Base-by-base conservation (phyloP, 495 filamentous ascomycete species). In the Aspergillus conjunctus region DNA sequence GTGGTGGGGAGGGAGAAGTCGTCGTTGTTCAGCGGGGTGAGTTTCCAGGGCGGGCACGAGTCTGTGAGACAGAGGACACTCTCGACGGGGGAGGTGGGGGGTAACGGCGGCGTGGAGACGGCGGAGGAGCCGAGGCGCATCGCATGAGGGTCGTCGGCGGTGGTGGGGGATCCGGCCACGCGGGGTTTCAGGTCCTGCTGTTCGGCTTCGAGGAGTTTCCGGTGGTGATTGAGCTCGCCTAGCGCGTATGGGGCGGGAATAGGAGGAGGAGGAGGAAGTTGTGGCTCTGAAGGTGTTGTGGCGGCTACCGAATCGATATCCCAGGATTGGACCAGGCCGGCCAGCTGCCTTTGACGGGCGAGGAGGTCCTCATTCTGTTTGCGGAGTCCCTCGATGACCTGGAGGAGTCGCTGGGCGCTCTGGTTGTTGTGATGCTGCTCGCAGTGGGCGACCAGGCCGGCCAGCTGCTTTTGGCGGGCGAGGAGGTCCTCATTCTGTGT, bases 351-450 rank as follows among this genome's bases (percentile, higher is more conserved):
- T 33, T 71, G 66, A 0, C 63, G 66, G 7, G 20, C n/a, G 9
- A 54, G 41, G 21, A 71, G 58, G n/a, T 45, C 9, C 22, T 69
- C 63, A 58, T 73, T 73, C 22, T 73, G 59, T 10, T 34, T 41
- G 9, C 67, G 65, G 17, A 73, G 65, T 0, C 62, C 57, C 32
- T 59, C 41, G n/a, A 73, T 69, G 8, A 66, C 64, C 34, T 56
- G 56, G 9, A 68, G 50, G 18, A 69, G 61, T 9, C 59, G 55
- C 18, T 67, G 55, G 0, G 65, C 57, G 0, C 64, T 59, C 37
- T 62, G 17, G 7, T 69, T 63, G 6, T 60, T 54, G 50, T 73
- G 71, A 22, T 71, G 31, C 31, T 63, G 52, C 30, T 66, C 59
- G 43, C 71, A 73, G 17, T 65, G 58, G 12, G 49, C 49, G 9